Conservation (phyloP, 768 basidiomycete genomes). For the Serendipita sp. region DNA sequence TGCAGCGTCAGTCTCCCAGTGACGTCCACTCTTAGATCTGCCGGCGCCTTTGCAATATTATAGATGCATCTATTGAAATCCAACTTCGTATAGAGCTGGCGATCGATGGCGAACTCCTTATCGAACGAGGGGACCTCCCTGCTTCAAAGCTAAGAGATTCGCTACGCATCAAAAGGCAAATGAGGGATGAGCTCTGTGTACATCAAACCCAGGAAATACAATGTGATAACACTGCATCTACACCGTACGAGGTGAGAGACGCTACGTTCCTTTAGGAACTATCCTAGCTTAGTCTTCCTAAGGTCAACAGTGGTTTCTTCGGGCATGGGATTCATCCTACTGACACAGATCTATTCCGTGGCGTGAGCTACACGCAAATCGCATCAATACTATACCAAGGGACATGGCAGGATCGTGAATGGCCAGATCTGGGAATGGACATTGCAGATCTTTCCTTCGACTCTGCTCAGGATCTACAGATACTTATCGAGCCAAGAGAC, state of each 20-base stretch:
- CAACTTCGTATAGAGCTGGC: constrained; percentile 1
- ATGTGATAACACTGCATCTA: too few species aligned
- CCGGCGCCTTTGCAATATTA: neutral
- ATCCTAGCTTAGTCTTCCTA: neutral
- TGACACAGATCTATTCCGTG: neutral
- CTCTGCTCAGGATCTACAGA: neutral
- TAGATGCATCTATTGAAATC: neutral
- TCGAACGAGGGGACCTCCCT: neutral
- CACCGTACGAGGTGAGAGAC: too few species aligned
- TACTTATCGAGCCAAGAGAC: neutral
- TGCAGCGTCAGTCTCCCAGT: neutral
- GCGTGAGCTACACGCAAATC: neutral
- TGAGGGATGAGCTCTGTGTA: neutral
- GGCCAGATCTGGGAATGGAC: neutral
- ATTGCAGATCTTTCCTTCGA: neutral
- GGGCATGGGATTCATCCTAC: neutral
- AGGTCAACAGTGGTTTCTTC: neutral
- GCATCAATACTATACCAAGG: neutral
- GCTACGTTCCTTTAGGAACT: too few species aligned
- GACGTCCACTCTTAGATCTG: neutral
- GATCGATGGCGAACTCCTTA: neutral
- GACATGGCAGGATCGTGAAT: neutral
- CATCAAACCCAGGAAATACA: too few species aligned
- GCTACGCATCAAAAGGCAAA: neutral
- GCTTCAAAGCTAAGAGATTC: neutral